A percentile compares a stretch with the other conserved stretches of the same genome.
These are phyloP conservation scores for Endothia cerciana DNA, from an alignment of 2,329 filamentous ascomycete species.

Conservation along the genomic window DNA sequence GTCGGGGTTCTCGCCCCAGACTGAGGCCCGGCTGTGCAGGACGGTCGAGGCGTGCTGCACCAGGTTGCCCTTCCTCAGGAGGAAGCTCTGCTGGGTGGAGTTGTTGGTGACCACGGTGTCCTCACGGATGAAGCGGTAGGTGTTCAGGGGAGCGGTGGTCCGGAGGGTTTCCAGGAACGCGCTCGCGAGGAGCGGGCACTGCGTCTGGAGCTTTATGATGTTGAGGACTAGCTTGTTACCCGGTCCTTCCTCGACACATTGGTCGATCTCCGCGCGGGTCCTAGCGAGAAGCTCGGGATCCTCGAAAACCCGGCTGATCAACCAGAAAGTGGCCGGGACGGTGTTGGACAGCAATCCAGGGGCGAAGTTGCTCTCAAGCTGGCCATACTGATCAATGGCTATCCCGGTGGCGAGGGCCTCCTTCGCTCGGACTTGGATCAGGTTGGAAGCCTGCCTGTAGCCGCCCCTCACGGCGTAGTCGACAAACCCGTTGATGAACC, in stretches of 20 bases:
- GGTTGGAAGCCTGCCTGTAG: not conserved
- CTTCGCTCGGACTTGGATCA: not conserved
- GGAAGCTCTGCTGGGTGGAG: not conserved
- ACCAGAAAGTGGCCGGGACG: not conserved
- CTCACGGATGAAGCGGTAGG: not conserved
- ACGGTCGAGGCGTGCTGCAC: conserved; percentile 1
- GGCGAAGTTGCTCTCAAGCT: not conserved
- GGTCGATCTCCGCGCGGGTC: not conserved
- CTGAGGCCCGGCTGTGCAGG: not conserved
- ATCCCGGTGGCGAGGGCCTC: not conserved
- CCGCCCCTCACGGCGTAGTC: not conserved
- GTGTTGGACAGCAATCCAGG: not conserved
- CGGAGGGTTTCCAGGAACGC: not conserved
- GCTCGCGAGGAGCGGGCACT: not conserved
- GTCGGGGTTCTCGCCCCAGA: not conserved
- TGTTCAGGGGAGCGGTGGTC: not conserved
- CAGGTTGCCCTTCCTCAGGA: not conserved
- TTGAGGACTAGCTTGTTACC: not conserved
- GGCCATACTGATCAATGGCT: not conserved
- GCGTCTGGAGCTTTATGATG: not conserved
- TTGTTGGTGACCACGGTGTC: not conserved
- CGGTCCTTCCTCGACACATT: not conserved
- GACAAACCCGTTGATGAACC: not conserved
- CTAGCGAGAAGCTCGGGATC: not conserved
- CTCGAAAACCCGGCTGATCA: conserved; percentile 1